These are phyloP conservation scores for Pilasporangium apinafurcum DNA, from an alignment of 352 stramenopile genomes.

Conservation along the genomic window DNA sequence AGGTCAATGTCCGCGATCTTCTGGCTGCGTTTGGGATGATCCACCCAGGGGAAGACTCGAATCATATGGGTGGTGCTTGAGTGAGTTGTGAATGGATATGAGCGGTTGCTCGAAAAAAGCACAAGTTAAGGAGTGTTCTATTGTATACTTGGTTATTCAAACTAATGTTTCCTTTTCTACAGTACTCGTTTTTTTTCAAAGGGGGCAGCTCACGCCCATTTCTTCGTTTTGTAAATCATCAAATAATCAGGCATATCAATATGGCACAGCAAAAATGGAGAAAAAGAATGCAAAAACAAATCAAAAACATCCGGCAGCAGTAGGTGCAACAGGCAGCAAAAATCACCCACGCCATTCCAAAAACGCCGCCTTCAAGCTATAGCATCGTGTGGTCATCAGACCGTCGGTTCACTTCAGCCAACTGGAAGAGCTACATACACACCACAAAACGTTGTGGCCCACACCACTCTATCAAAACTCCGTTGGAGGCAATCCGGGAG, in stretches of 20 bases:
- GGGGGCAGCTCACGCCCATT: background rate
- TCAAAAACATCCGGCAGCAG: conserved; percentile 14
- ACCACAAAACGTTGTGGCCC: too few species aligned
- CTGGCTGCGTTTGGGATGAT: conserved; percentile 28
- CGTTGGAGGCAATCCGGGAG: conserved; percentile 22
- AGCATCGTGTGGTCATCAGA: too few species aligned
- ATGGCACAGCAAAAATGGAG: too few species aligned
- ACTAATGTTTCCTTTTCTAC: conserved; percentile 5
- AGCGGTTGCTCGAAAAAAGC: background rate
- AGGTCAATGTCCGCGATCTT: conserved; percentile 67
- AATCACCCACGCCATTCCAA: too few species aligned
- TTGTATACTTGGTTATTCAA: conserved; percentile 13
- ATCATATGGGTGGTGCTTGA: background rate
- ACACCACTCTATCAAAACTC: conserved; percentile 33
- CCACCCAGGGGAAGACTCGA: conserved; percentile 7
- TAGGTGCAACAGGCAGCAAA: too few species aligned
- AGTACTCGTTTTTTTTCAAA: conserved; percentile 3
- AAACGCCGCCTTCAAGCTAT: too few species aligned
- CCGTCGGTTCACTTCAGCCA: too few species aligned
- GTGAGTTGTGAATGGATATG: background rate
- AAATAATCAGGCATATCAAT: conserved; percentile 1
- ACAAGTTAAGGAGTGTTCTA: too few species aligned
- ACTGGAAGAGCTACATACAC: too few species aligned
- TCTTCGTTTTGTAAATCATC: background rate
- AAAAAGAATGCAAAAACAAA: conserved; percentile 20